Percentiles rank a stretch among this genome's conserved stretches.
Conservation (phyloP, 1,139 yeast species). For the Suhomyces kunorum region DNA sequence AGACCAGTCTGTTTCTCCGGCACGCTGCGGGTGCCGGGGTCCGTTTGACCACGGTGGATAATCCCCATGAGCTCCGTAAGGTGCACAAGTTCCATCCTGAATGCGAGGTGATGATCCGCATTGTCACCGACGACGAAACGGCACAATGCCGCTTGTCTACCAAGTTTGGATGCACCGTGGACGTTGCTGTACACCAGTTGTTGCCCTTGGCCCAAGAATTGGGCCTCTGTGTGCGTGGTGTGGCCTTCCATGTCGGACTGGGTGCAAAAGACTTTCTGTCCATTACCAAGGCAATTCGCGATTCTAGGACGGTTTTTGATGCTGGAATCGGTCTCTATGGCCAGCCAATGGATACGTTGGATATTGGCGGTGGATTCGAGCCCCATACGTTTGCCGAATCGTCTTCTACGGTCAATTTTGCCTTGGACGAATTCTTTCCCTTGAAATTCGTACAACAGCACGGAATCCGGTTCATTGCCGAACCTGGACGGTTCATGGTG, state of each 20-base stretch:
- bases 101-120: slow-evolving; percentile 72
- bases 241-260: slow-evolving; percentile 94
- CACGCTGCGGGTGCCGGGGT: slow-evolving; percentile 61
- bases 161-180: slow-evolving; percentile 81
- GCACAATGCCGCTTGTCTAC: slow-evolving; percentile 87
- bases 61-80: slow-evolving; percentile 79
- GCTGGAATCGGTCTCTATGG: slow-evolving; percentile 43
- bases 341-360: slow-evolving; percentile 53
- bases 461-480: slow-evolving; percentile 71
- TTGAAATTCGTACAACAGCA: slow-evolving; percentile 26
- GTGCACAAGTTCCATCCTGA: slow-evolving; percentile 66
- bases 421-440: slow-evolving; percentile 64
- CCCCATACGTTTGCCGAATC: slow-evolving; percentile 63
- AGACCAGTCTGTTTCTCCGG: slow-evolving; percentile 76
- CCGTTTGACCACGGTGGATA: slow-evolving; percentile 84
- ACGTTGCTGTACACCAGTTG: slow-evolving; percentile 52
- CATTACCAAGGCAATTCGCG: slow-evolving; percentile 69
- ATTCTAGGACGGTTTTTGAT: slow-evolving; percentile 72
- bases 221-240: slow-evolving; percentile 70
- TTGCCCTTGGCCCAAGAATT: slow-evolving; percentile 64
- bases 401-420: slow-evolving; percentile 56
- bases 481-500: slow-evolving; percentile 91
- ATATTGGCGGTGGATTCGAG: slow-evolving; percentile 95
- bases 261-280: slow-evolving; percentile 81
- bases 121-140: slow-evolving; percentile 85